Evolutionary conservation across 208 protist genomes (phyloP).

Genomic region (Naegleria gruberi): DNA sequence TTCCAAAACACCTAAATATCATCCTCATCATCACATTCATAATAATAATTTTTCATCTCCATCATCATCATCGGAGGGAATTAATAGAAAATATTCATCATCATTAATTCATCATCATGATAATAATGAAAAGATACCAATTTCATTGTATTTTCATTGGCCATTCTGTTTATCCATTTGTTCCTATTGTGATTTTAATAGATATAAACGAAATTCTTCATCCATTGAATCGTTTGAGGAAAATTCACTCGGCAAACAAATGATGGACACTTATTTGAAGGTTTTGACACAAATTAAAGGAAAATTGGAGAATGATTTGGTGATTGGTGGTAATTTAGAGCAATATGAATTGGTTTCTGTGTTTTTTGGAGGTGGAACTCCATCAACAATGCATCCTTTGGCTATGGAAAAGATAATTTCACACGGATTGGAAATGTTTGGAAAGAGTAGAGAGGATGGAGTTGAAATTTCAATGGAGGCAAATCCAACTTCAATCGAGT

Average conservation of each 20-base stretch:
- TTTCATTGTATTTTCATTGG: slow-evolving; percentile 11
- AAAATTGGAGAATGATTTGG: neutral
- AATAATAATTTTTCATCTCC: too few species aligned
- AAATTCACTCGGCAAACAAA: neutral
- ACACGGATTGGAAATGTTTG: neutral
- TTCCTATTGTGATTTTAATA: slow-evolving; percentile 16
- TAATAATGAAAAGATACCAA: neutral
- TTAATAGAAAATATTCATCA: too few species aligned
- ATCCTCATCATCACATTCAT: too few species aligned
- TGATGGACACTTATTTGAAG: neutral
- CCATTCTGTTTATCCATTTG: slow-evolving; percentile 1
- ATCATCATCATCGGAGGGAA: too few species aligned
- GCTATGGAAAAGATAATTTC: neutral
- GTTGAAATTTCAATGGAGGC: slow-evolving; percentile 21
- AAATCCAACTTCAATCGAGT: slow-evolving; percentile 10
- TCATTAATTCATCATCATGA: too few species aligned
- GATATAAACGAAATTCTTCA: neutral
- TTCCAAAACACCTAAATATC: too few species aligned
- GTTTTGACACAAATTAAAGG: neutral
- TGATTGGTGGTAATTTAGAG: too few species aligned
- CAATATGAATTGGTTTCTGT: neutral
- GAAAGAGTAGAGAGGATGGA: neutral
- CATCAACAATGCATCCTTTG: neutral
- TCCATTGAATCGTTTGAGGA: neutral
- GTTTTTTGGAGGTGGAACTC: slow-evolving; percentile 17